These are phyloP conservation scores for Paramecium tetraurelia DNA, from an alignment of 73 alveolate genomes.

Conservation along the genomic window DNA sequence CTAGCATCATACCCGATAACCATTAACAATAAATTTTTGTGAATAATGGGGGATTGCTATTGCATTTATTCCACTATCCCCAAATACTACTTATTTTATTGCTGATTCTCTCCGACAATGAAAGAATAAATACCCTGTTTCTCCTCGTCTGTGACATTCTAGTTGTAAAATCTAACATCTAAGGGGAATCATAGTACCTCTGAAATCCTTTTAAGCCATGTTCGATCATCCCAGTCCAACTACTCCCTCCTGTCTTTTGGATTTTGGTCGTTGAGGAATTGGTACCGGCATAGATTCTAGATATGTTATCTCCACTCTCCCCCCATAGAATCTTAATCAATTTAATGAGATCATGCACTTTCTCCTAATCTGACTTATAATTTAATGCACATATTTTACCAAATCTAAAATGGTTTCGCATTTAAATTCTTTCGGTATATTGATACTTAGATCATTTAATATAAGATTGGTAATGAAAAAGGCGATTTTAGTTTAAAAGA, in stretches of 20 bases:
- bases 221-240: slow-evolving; percentile 38
- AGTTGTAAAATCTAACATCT: not conserved
- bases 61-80: not conserved
- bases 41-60: not conserved
- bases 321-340: slow-evolving; percentile 51
- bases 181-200: not conserved
- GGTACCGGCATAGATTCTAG: slow-evolving; percentile 54
- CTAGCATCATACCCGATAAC: not conserved
- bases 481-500: slow-evolving; percentile 79
- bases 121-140: not conserved
- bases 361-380: not conserved
- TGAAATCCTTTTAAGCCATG: slow-evolving; percentile 18
- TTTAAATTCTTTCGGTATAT: slow-evolving; percentile 23
- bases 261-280: slow-evolving; percentile 55
- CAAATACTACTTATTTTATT: not conserved
- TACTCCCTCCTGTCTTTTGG: slow-evolving; percentile 35
- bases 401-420: slow-evolving; percentile 31
- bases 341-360: not conserved
- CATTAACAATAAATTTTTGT: not conserved
- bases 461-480: slow-evolving; percentile 57
- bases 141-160: slow-evolving; percentile 16
- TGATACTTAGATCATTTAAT: slow-evolving; percentile 60
- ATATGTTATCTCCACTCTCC: slow-evolving; percentile 48
- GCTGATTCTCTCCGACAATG: not conserved
- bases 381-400: not conserved